These are phyloP conservation scores for Penicillium angulare DNA, from an alignment of 495 filamentous ascomycete species.

Conservation along the genomic window DNA sequence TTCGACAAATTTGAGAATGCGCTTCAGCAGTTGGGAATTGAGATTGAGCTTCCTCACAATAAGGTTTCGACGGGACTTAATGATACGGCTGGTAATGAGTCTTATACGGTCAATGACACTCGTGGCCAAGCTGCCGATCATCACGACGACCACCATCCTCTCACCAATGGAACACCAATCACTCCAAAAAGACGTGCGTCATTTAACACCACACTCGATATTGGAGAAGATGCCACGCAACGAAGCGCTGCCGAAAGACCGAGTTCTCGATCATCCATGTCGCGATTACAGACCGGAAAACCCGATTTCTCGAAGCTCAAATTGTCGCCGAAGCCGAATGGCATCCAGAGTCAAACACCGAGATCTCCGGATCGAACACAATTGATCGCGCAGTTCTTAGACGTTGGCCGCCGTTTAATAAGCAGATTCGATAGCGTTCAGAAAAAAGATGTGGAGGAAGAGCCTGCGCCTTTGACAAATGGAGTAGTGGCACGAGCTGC, in stretches of 20 bases:
- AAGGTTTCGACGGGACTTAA: constrained; percentile 23
- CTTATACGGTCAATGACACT: constrained; percentile 20
- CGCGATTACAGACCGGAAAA: constrained; percentile 41
- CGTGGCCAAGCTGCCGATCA: constrained; percentile 18
- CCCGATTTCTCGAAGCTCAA: constrained; percentile 30
- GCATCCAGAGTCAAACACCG: not conserved
- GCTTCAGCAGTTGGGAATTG: constrained; percentile 64
- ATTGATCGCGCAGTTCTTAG: constrained; percentile 45
- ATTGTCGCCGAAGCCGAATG: constrained; percentile 29
- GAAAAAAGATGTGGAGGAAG: constrained; percentile 17
- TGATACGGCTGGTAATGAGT: constrained; percentile 25
- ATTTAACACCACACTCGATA: constrained; percentile 56
- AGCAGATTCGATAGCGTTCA: constrained; percentile 32
- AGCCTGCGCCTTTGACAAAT: constrained; percentile 21
- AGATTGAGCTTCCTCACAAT: constrained; percentile 55
- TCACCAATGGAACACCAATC: constrained; percentile 23
- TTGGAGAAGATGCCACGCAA: constrained; percentile 48
- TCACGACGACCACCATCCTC: constrained; percentile 14
- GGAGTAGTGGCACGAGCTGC: constrained; percentile 33
- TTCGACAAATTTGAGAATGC: constrained; percentile 65
- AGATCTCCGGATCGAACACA: constrained; percentile 44
- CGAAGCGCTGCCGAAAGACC: constrained; percentile 37
- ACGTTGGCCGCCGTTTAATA: constrained; percentile 42
- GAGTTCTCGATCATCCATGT: constrained; percentile 50
- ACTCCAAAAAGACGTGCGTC: constrained; percentile 52